These are phyloP conservation scores for Paramecium caudatum DNA, from an alignment of 73 alveolate species.

Conservation along the genomic window DNA sequence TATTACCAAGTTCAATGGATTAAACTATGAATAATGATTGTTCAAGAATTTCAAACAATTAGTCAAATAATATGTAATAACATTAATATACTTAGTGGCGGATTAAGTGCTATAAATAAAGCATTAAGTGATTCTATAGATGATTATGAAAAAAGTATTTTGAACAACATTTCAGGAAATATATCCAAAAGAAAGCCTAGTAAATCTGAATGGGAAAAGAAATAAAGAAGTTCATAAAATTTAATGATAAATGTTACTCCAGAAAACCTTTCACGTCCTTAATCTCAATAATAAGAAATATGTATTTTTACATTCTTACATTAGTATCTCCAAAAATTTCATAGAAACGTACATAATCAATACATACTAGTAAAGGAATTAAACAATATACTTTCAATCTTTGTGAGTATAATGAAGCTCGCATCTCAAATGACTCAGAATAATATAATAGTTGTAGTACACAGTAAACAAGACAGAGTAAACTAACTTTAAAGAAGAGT, in stretches of 20 bases:
- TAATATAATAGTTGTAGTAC: conserved; percentile 21
- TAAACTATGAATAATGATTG: conserved; percentile 43
- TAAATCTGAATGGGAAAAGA: conserved; percentile 50
- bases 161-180: conserved; percentile 42
- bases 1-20: conserved; percentile 19
- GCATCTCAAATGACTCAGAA: conserved; percentile 17
- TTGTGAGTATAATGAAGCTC: conserved; percentile 55
- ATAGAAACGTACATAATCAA: not conserved
- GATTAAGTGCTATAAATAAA: conserved; percentile 60
- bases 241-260: conserved; percentile 11
- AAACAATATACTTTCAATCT: conserved; percentile 55
- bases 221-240: not conserved
- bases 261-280: conserved; percentile 1
- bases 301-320: not conserved
- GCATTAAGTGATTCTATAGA: conserved; percentile 56
- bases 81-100: not conserved
- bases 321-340: conserved; percentile 27
- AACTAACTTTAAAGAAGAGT: not conserved
- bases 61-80: conserved; percentile 57
- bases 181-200: conserved; percentile 11
- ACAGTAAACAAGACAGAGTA: not conserved
- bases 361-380: conserved; percentile 15
- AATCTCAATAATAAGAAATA: conserved; percentile 23
- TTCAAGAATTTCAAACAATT: conserved; percentile 54
- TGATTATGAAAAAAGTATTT: conserved; percentile 45